Evolutionary conservation across 208 protist species (phyloP).

Genomic region (Trypanosoma melophagium): DNA sequence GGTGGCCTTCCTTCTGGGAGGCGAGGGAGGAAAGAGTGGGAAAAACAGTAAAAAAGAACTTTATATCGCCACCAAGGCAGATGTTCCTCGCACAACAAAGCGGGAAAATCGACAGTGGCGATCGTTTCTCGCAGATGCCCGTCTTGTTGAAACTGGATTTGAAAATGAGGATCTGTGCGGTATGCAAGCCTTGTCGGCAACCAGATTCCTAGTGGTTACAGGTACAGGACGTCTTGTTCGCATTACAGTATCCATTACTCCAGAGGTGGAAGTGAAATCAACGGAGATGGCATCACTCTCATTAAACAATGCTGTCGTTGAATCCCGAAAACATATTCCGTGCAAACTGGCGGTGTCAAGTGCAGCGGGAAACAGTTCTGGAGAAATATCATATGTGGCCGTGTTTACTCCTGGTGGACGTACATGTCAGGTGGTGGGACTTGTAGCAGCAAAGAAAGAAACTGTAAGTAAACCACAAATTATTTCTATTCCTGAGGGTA

Average conservation of each 20-base stretch:
- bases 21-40: background rate
- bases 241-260: slow-evolving; percentile 1
- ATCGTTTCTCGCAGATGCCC: slow-evolving; percentile 28
- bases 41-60: slow-evolving; percentile 10
- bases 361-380: background rate
- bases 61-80: slow-evolving; percentile 23
- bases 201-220: slow-evolving; percentile 25
- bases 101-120: slow-evolving; percentile 28
- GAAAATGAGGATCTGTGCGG: slow-evolving; percentile 14
- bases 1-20: slow-evolving; percentile 21
- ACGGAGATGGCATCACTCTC: slow-evolving; percentile 7
- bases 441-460: background rate
- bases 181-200: slow-evolving; percentile 17
- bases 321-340: background rate
- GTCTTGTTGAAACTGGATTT: slow-evolving; percentile 19
- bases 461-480: background rate
- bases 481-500: slow-evolving; percentile 17
- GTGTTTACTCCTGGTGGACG: slow-evolving; percentile 12
- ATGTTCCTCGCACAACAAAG: slow-evolving; percentile 17
- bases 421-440: slow-evolving; percentile 10
- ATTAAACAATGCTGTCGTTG: background rate
- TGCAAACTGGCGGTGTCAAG: slow-evolving; percentile 8
- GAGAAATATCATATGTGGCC: background rate
- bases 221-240: slow-evolving; percentile 22
- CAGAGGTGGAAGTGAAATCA: background rate